Evolutionary conservation across 2,329 filamentous ascomycete species (phyloP).

Genomic region (Septoria petroselini): DNA sequence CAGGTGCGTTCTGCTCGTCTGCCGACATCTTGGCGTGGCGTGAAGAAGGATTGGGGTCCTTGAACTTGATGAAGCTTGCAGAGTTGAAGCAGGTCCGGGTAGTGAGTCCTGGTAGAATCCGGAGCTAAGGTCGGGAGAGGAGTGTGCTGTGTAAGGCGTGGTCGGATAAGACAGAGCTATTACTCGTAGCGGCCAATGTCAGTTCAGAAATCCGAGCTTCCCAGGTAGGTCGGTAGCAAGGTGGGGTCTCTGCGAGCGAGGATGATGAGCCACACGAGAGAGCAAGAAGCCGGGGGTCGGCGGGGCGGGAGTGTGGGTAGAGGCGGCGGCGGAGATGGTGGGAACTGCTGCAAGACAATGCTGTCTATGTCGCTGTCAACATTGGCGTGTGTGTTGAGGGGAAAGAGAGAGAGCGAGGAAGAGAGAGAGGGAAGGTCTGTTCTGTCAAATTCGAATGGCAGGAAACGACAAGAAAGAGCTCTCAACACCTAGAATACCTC

Average conservation of each 20-base stretch:
- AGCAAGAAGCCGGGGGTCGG: conserved; percentile 4
- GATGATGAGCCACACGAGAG: conserved; percentile 7
- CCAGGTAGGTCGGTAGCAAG: conserved; percentile 10
- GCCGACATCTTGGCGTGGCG: conserved; percentile 30
- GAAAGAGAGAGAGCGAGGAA: conserved; percentile 1
- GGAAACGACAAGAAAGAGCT: not conserved
- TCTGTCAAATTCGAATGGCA: conserved; percentile 14
- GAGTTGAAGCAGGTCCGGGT: conserved; percentile 9
- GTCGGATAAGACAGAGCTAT: conserved; percentile 9
- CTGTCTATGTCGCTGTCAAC: conserved; percentile 19
- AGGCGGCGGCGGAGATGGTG: conserved; percentile 5
- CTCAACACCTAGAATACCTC: not conserved
- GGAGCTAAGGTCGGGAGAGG: conserved; percentile 11
- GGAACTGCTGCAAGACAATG: conserved; percentile 13
- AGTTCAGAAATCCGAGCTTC: conserved; percentile 7
- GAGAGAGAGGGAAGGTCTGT: not conserved
- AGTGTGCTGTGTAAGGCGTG: conserved; percentile 12
- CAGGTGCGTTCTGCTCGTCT: conserved; percentile 30
- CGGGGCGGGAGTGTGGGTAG: conserved; percentile 6
- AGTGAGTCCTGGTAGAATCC: conserved; percentile 9
- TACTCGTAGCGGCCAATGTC: conserved; percentile 6
- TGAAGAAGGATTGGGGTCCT: conserved; percentile 2
- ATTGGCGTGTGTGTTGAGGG: conserved; percentile 10
- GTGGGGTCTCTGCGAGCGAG: conserved; percentile 15
- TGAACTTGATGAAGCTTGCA: not conserved